Percentiles rank a stretch among this genome's conserved stretches.
Evolutionary conservation across 257 asterid species (phyloP).

Genomic region (Plantago ovata): DNA sequence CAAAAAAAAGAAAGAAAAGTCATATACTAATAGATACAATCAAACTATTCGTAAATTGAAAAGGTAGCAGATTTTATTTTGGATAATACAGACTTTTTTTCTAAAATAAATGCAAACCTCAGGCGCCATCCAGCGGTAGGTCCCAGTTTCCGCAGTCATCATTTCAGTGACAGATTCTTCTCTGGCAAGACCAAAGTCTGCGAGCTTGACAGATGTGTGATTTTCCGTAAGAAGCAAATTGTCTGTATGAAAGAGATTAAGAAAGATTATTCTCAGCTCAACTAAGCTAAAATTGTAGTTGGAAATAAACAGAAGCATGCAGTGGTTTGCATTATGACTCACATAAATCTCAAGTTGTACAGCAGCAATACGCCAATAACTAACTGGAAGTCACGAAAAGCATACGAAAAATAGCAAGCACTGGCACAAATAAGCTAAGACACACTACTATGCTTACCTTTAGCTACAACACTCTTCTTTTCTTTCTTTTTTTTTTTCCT

Average conservation of each 20-base stretch:
- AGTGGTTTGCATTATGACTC: slow-evolving; percentile 7
- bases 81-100: too few species aligned
- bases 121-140: slow-evolving; percentile 99
- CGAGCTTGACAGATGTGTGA: slow-evolving; percentile 92
- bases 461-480: background rate
- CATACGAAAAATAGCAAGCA: background rate
- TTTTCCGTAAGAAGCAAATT: slow-evolving; percentile 89
- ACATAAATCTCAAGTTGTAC: slow-evolving; percentile 5
- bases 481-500: background rate
- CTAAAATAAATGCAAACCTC: slow-evolving; percentile 53
- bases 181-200: slow-evolving; percentile 99
- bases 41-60: too few species aligned
- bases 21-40: too few species aligned
- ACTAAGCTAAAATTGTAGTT: slow-evolving; percentile 6
- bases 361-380: slow-evolving; percentile 4
- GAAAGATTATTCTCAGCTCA: slow-evolving; percentile 24
- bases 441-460: background rate
- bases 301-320: background rate
- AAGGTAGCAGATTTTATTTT: too few species aligned
- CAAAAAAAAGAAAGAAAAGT: too few species aligned
- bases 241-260: slow-evolving; percentile 57
- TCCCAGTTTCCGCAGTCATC: slow-evolving; percentile 99
- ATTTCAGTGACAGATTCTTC: slow-evolving; percentile 94
- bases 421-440: background rate
- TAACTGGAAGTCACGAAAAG: slow-evolving; percentile 5